Evolutionary conservation across 2,329 filamentous ascomycete genomes (phyloP).

Genomic region (Fusarium phyllophilum): DNA sequence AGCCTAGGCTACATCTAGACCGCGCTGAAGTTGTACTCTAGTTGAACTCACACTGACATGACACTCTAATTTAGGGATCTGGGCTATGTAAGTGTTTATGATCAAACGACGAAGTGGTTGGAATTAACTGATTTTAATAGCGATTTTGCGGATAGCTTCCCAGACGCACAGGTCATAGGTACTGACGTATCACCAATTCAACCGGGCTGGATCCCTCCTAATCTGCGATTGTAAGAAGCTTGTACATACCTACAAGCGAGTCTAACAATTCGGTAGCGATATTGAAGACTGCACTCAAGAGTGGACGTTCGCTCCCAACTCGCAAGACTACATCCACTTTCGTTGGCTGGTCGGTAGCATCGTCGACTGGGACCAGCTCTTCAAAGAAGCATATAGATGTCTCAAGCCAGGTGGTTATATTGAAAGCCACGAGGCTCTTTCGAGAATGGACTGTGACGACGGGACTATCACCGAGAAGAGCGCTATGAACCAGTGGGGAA

Average conservation of each 20-base stretch:
- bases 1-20: not conserved
- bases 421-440: slow-evolving; percentile 29
- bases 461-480: slow-evolving; percentile 16
- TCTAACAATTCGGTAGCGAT: not conserved
- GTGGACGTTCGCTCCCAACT: slow-evolving; percentile 28
- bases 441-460: slow-evolving; percentile 24
- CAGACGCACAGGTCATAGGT: slow-evolving; percentile 15
- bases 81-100: slow-evolving; percentile 22
- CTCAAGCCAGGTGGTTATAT: slow-evolving; percentile 23
- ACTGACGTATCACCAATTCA: slow-evolving; percentile 34
- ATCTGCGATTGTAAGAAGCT: slow-evolving; percentile 6
- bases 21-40: not conserved
- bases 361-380: slow-evolving; percentile 15
- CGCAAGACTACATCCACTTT: slow-evolving; percentile 29
- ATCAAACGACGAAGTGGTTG: fast-evolving
- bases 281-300: slow-evolving; percentile 35
- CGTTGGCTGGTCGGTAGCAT: slow-evolving; percentile 32
- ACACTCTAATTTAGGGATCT: not conserved
- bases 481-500: slow-evolving; percentile 35
- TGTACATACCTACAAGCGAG: fast-evolving
- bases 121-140: not conserved
- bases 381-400: slow-evolving; percentile 22
- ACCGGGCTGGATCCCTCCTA: slow-evolving; percentile 23
- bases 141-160: slow-evolving; percentile 25
- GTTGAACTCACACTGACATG: not conserved